Percentiles rank a stretch among this genome's conserved stretches.
phyloP scores from a whole-genome alignment of 1,284 basidiomycete genomes.

The Wallemia hederae region DNA sequence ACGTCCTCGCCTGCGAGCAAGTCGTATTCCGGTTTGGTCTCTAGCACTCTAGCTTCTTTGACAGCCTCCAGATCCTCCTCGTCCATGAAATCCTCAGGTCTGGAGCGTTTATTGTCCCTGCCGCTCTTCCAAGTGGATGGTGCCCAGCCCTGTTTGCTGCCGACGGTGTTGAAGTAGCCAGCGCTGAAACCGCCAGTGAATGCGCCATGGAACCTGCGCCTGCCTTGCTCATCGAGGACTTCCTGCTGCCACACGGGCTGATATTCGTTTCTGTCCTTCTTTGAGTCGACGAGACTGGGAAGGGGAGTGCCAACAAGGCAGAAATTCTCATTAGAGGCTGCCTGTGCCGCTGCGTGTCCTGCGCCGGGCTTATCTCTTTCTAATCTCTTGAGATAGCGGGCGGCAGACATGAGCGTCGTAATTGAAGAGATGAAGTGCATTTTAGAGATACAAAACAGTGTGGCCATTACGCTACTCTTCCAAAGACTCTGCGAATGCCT shows the following conservation, averaged over 20 bases:
- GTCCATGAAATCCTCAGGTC: slow-evolving; percentile 91
- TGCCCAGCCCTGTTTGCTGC: slow-evolving; percentile 89
- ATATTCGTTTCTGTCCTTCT: slow-evolving; percentile 66
- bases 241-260: slow-evolving; percentile 95
- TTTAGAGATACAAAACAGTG: too few species aligned
- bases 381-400: background rate
- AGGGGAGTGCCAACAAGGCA: slow-evolving; percentile 44
- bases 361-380: background rate
- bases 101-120: slow-evolving; percentile 24
- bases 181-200: slow-evolving; percentile 96
- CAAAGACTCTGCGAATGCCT: slow-evolving; percentile 30
- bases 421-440: background rate
- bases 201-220: slow-evolving; percentile 73
- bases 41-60: slow-evolving; percentile 37
- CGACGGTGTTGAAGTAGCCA: slow-evolving; percentile 87
- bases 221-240: slow-evolving; percentile 69
- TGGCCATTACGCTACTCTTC: background rate
- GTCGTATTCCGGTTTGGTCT: slow-evolving; percentile 45
- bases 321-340: background rate
- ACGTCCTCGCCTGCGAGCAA: slow-evolving; percentile 27
- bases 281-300: slow-evolving; percentile 53
- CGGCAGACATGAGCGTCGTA: background rate
- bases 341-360: background rate
- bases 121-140: slow-evolving; percentile 75
- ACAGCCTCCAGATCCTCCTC: slow-evolving; percentile 77